Base-by-base conservation (phyloP, 2,329 filamentous ascomycete genomes). In the Verticillium nonalfalfae region DNA sequence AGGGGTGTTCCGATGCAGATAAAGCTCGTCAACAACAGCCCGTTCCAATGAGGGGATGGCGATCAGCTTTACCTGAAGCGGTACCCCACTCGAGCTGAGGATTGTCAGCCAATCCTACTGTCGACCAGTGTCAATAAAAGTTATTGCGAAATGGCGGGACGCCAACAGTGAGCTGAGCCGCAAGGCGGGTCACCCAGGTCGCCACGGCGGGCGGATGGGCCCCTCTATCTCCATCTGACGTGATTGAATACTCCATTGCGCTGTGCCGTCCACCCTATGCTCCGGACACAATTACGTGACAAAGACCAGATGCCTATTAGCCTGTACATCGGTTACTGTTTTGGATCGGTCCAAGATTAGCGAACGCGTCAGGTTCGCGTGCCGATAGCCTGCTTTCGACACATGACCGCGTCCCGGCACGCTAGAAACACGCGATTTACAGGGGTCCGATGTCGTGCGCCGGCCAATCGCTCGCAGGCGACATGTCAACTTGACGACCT, bases 341-440 rank as follows among this genome's bases (percentile, higher is more conserved):
- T 52, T n/a, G 45, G 45, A 52, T 52, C 45, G n/a, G 59, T 38
- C 57, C 36, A 52, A 62, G 61, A 60, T 62, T 62, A 40, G 35
- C 52, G 56, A 60, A 38, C 61, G 54, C 38, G 50, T 60, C 39
- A 33, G 55, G 52, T 59, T 59, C 59, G 59, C 52, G 63, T 35
- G 33, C 54, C 3, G 4, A 15, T 34, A 13, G 54, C 18, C 45
- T 52, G 45, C 45, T 45, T 45, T 45, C 39, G 39, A 45, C n/a
- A 52, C 45, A 52, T 7, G 10, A 52, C n/a, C 45, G 45, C 45
- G 45, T 52, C 6, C 45, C 18, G 3, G 45, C 21, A 26, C 45
- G 45, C 45, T 52, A 52, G 45, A 21, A 39, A 52, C 45, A 52
- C 45, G 45, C 45, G 45, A 52, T 10, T 26, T 52, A 10, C 45